Evolutionary conservation across 257 asterid genomes (phyloP), one percentile per base, ranked within the genome.

Genomic region (Nyctanthes arbortristis): DNA sequence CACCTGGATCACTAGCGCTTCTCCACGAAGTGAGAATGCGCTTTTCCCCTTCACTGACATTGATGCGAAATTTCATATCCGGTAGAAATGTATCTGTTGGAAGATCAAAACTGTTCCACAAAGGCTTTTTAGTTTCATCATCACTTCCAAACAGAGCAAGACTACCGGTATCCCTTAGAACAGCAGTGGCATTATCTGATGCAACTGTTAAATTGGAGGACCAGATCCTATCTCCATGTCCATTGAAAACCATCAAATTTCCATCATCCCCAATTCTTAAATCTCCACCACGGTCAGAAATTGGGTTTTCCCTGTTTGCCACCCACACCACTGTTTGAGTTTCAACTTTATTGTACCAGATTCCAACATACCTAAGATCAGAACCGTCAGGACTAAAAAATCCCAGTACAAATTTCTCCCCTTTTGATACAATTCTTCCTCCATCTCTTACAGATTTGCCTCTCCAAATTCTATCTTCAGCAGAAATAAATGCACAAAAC

Each of bases 21-120:
- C 8, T 81, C 98, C 98, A 92, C 0, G 94, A 80, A 66, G 69
- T 82, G 73, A 84, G 77, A 61, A 80, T 62, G 3, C 80, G 87
- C 22, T 6, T 67, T 37, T 84, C 93, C 10, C 63, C 78, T 0
- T 65, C 74, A 0, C 10, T 25, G 18, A 24, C 35, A n/a, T 71
- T 64, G 66, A 84, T 31, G 37, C 67, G 57, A 7, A 77, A 80
- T 57, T 67, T 63, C 96, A 92, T 89, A 10, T 74, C 86, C 0
- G 92, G 96, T 65, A 92, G 47, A 71, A 33, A 88, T 1, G 92
- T 84, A 27, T 92, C 96, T 0, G 94, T 83, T 2, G 96, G 89
- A 34, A 76, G 16, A 33, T 58, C 67, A 59, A 88, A 92, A 67
- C 98, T 89, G 76, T 78, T 70, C 91, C 93, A 92, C 1, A 76